phyloP scores from a whole-genome alignment of 1,284 basidiomycete species.

The Cystobasidium pallidum region DNA sequence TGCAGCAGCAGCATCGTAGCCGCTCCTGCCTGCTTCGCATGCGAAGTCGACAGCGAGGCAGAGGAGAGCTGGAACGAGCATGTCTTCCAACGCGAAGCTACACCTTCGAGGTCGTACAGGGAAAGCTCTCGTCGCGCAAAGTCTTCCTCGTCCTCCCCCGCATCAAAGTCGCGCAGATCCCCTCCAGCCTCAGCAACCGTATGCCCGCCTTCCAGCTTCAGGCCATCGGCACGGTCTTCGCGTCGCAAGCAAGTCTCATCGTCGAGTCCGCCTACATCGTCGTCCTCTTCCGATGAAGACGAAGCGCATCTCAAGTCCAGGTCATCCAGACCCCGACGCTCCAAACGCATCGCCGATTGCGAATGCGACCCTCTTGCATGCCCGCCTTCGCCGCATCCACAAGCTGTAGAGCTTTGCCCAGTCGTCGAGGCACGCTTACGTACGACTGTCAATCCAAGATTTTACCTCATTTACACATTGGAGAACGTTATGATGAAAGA shows the following conservation, averaged over 20 bases:
- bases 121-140: slow-evolving; percentile 20
- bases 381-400: slow-evolving; percentile 25
- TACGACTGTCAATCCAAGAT: slow-evolving; percentile 25
- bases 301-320: neutral
- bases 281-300: slow-evolving; percentile 24
- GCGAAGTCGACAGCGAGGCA: slow-evolving; percentile 16
- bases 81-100: slow-evolving; percentile 9
- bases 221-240: slow-evolving; percentile 28
- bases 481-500: slow-evolving; percentile 41
- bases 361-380: slow-evolving; percentile 20
- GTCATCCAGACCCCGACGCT: slow-evolving; percentile 1
- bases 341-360: slow-evolving; percentile 27
- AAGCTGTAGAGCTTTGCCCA: slow-evolving; percentile 14
- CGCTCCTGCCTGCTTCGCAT: neutral
- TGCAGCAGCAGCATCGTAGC: no score
- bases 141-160: slow-evolving; percentile 13
- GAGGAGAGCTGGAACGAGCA: slow-evolving; percentile 30
- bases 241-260: slow-evolving; percentile 22
- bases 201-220: slow-evolving; percentile 8
- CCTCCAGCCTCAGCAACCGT: neutral
- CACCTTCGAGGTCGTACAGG: slow-evolving; percentile 5
- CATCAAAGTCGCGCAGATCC: slow-evolving; percentile 16
- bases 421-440: slow-evolving; percentile 20
- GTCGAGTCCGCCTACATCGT: slow-evolving; percentile 18
- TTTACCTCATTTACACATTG: slow-evolving; percentile 30